Percentiles rank a stretch among this genome's conserved stretches.
phyloP scores from a whole-genome alignment of 257 asterid genomes.

The Rehmannia glutinosa region DNA sequence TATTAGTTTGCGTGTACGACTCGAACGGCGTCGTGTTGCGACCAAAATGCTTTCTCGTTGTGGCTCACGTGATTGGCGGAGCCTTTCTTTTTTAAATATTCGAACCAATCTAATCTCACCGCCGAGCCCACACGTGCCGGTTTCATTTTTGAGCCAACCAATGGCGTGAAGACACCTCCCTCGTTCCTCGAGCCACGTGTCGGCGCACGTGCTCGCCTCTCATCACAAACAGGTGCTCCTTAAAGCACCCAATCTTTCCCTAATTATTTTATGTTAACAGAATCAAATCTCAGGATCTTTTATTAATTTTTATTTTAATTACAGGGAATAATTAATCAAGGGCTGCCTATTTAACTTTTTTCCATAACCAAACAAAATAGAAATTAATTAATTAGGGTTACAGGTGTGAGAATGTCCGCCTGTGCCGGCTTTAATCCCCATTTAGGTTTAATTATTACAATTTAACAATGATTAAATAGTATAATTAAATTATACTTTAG shows the following conservation, averaged over 20 bases:
- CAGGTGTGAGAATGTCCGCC: conserved; percentile 42
- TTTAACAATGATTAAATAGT: no score
- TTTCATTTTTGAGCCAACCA: conserved; percentile 16
- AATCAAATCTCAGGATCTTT: background rate
- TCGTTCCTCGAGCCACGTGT: conserved; percentile 33
- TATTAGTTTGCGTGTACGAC: conserved; percentile 27
- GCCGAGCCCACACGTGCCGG: conserved; percentile 23
- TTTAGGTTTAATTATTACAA: conserved; percentile 9
- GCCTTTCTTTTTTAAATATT: conserved; percentile 19
- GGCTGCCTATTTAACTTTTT: conserved; percentile 5
- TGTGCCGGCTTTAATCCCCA: conserved; percentile 52
- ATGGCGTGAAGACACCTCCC: conserved; percentile 19
- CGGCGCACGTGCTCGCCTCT: conserved; percentile 42
- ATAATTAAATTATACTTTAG: conserved; percentile 16
- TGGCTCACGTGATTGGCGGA: conserved; percentile 29
- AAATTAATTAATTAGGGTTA: conserved; percentile 13
- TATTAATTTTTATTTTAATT: background rate
- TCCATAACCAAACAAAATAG: conserved; percentile 15
- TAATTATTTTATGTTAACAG: background rate
- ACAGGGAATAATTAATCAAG: background rate
- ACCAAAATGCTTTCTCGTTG: conserved; percentile 30
- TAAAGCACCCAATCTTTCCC: conserved; percentile 19
- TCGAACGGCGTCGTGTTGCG: conserved; percentile 25
- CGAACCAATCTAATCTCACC: conserved; percentile 20
- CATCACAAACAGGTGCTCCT: conserved; percentile 22